Conservation (phyloP, 2,329 filamentous ascomycete species). For the Sarocladium oryzae region DNA sequence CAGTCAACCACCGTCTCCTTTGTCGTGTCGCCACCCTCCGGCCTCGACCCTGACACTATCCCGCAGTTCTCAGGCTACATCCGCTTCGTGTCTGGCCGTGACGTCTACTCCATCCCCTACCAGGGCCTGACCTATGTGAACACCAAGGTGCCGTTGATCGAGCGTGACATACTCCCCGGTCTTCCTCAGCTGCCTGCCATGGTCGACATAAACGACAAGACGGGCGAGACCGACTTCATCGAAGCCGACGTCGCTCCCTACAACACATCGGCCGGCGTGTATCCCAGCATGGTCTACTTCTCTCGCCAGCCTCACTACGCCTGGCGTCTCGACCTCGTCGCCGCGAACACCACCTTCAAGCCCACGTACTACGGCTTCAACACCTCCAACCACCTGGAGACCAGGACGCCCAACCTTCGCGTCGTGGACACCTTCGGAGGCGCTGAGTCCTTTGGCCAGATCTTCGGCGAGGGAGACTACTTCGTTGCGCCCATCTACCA, state of each 20-base stretch:
- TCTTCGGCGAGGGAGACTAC: background rate
- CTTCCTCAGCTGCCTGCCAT: background rate
- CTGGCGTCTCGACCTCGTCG: conserved; percentile 8
- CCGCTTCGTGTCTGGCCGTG: conserved; percentile 8
- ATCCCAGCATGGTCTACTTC: conserved; percentile 5
- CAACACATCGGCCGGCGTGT: conserved; percentile 5
- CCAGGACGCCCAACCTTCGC: background rate
- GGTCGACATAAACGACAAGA: background rate
- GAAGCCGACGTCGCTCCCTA: background rate
- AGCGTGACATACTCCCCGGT: background rate
- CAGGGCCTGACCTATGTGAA: conserved; percentile 7
- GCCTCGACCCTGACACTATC: conserved; percentile 8
- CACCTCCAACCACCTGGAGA: background rate
- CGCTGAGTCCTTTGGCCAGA: conserved; percentile 3
- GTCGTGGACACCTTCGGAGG: conserved; percentile 7
- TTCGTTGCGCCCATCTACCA: background rate
- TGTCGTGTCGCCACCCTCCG: conserved; percentile 2
- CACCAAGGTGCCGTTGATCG: conserved; percentile 1
- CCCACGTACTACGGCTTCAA: conserved; percentile 10
- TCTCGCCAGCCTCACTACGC: conserved; percentile 7
- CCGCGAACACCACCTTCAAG: conserved; percentile 8
- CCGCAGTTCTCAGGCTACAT: conserved; percentile 10
- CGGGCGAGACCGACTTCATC: background rate
- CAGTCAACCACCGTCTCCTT: conserved; percentile 5
- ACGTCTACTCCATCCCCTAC: conserved; percentile 8